phyloP scores from a whole-genome alignment of 768 basidiomycete genomes.

The Coprinopsis marcescibilis region DNA sequence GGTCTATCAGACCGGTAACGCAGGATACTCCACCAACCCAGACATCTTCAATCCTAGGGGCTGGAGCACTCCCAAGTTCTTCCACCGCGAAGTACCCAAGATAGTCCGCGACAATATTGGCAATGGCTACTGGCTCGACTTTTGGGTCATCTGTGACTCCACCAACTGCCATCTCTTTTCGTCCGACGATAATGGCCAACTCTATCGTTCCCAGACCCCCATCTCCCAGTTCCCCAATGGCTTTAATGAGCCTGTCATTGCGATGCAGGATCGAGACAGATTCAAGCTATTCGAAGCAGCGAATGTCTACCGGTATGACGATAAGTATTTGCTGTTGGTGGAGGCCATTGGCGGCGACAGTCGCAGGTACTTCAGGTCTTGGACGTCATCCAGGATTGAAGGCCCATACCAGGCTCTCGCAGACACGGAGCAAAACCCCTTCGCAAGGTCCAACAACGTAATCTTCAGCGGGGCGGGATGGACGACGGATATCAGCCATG shows the following conservation, averaged over 20 bases:
- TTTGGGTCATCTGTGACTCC: slow-evolving; percentile 21
- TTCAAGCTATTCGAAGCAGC: slow-evolving; percentile 14
- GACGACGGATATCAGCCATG: slow-evolving; percentile 20
- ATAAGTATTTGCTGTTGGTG: slow-evolving; percentile 11
- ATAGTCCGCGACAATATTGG: slow-evolving; percentile 17
- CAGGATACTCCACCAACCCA: slow-evolving; percentile 16
- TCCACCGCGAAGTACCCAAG: slow-evolving; percentile 12
- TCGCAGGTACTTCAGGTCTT: slow-evolving; percentile 15
- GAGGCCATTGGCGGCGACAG: slow-evolving; percentile 16
- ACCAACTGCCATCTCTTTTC: slow-evolving; percentile 18
- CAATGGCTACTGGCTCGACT: slow-evolving; percentile 17
- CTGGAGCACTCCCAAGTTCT: slow-evolving; percentile 14
- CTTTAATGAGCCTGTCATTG: slow-evolving; percentile 16
- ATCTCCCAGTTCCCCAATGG: slow-evolving; percentile 16
- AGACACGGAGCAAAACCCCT: slow-evolving; percentile 13
- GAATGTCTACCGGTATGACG: slow-evolving; percentile 12
- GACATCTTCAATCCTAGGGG: slow-evolving; percentile 17
- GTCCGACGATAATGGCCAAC: slow-evolving; percentile 19
- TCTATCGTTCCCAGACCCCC: slow-evolving; percentile 17
- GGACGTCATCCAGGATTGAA: slow-evolving; percentile 12
- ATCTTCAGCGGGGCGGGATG: slow-evolving; percentile 10
- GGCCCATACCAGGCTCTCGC: slow-evolving; percentile 12
- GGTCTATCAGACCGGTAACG: slow-evolving; percentile 16
- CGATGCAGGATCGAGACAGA: slow-evolving; percentile 13
- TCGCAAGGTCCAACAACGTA: slow-evolving; percentile 15